A percentile compares a stretch with the other conserved stretches of the same genome.
Evolutionary conservation across 2,329 filamentous ascomycete genomes (phyloP).

Genomic region (Diaporthe longicolla): DNA sequence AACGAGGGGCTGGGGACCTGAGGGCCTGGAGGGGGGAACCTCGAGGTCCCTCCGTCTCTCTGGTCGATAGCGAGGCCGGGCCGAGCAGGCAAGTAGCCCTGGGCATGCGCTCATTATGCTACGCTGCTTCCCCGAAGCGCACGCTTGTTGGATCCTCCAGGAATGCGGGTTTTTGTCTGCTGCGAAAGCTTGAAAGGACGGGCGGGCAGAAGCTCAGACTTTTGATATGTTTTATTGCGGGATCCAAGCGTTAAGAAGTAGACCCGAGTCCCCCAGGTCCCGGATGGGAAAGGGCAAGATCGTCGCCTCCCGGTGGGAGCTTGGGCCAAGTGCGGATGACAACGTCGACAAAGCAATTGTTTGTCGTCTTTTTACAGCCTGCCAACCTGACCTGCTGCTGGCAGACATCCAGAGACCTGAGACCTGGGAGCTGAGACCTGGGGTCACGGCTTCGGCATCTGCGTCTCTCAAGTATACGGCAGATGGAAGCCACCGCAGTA

Average conservation of each 20-base stretch:
- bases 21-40: background rate
- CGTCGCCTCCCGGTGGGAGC: conserved; percentile 8
- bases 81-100: conserved; percentile 28
- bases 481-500: conserved; percentile 2
- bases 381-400: no score
- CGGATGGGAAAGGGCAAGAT: conserved; percentile 14
- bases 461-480: background rate
- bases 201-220: conserved; percentile 15
- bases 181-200: background rate
- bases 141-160: background rate
- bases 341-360: conserved; percentile 21
- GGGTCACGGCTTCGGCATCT: background rate
- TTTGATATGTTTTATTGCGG: conserved; percentile 4
- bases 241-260: conserved; percentile 27
- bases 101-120: conserved; percentile 8
- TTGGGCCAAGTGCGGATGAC: conserved; percentile 16
- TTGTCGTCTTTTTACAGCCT: background rate
- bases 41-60: background rate
- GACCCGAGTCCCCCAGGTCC: conserved; percentile 1
- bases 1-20: conserved; percentile 29
- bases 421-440: conserved; percentile 3
- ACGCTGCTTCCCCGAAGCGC: conserved; percentile 7
- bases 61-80: background rate
- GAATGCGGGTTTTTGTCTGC: background rate
- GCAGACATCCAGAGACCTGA: no score